phyloP scores from a whole-genome alignment of 2,329 filamentous ascomycete species.

The Arthrocladium fulminans region DNA sequence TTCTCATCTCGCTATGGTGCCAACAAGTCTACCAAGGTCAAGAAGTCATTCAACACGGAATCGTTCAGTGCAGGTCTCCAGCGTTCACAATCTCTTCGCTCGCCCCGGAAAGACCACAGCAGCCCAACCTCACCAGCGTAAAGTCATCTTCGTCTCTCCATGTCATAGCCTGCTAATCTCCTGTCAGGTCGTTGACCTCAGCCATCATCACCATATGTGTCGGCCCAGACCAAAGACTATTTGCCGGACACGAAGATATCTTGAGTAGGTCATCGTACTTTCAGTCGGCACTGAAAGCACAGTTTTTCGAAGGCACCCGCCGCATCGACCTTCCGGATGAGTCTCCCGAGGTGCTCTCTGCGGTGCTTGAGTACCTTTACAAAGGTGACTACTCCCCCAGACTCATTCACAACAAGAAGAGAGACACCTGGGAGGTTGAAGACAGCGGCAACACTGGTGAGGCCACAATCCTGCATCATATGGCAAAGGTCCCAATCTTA shows the following conservation, averaged over 20 bases:
- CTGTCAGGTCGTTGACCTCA: conserved; percentile 48
- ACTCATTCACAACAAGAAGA: conserved; percentile 70
- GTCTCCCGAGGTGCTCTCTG: conserved; percentile 83
- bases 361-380: conserved; percentile 82
- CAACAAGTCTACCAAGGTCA: conserved; percentile 30
- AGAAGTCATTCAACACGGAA: conserved; percentile 29
- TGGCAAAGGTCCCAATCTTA: conserved; percentile 58
- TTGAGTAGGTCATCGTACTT: conserved; percentile 75
- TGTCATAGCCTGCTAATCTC: conserved; percentile 7
- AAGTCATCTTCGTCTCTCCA: not conserved
- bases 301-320: conserved; percentile 57
- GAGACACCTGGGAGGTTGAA: conserved; percentile 75
- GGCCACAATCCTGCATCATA: conserved; percentile 60
- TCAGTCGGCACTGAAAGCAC: conserved; percentile 51
- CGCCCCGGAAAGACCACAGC: conserved; percentile 22
- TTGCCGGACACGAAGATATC: conserved; percentile 83
- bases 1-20: conserved; percentile 35
- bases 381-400: conserved; percentile 89
- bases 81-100: conserved; percentile 18
- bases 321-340: conserved; percentile 74
- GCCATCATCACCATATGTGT: conserved; percentile 72
- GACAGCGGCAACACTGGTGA: conserved; percentile 41
- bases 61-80: conserved; percentile 18
- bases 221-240: conserved; percentile 74
- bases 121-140: conserved; percentile 26